Conservation (phyloP, 345 rosid species). For the Salix suchowensis region DNA sequence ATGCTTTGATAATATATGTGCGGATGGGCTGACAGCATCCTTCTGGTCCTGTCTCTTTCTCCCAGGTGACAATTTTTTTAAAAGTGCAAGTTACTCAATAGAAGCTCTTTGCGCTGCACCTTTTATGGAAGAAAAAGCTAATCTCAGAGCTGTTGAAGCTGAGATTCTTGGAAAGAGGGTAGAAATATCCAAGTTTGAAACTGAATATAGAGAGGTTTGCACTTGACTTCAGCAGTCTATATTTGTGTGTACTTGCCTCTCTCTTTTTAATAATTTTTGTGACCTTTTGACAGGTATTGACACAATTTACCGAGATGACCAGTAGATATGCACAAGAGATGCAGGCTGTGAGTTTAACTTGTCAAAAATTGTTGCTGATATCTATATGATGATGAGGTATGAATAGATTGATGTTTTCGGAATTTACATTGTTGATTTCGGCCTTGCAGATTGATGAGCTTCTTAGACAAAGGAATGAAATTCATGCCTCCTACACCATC, state of each 20-base stretch:
- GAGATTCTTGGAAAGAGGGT: conserved; percentile 77
- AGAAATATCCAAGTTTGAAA: conserved; percentile 84
- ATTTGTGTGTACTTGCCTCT: not conserved
- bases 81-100: conserved; percentile 77
- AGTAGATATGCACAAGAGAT: conserved; percentile 86
- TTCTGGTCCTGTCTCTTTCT: conserved; percentile 16
- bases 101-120: conserved; percentile 83
- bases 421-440: not conserved
- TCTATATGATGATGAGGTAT: not conserved
- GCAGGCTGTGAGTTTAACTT: conserved; percentile 62
- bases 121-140: conserved; percentile 66
- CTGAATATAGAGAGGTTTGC: conserved; percentile 83
- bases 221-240: conserved; percentile 1
- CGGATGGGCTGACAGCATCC: conserved; percentile 6
- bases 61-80: conserved; percentile 94
- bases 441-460: conserved; percentile 80
- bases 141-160: conserved; percentile 83
- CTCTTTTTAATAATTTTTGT: conserved; percentile 7
- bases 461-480: conserved; percentile 70
- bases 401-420: not conserved
- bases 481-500: conserved; percentile 73
- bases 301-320: conserved; percentile 90
- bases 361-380: not conserved
- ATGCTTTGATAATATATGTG: conserved; percentile 4
- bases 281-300: conserved; percentile 50